These are phyloP conservation scores for Pleurozium schreberi DNA, from an alignment of 225 moss, liverwort and hornwort species.

Conservation along the genomic window DNA sequence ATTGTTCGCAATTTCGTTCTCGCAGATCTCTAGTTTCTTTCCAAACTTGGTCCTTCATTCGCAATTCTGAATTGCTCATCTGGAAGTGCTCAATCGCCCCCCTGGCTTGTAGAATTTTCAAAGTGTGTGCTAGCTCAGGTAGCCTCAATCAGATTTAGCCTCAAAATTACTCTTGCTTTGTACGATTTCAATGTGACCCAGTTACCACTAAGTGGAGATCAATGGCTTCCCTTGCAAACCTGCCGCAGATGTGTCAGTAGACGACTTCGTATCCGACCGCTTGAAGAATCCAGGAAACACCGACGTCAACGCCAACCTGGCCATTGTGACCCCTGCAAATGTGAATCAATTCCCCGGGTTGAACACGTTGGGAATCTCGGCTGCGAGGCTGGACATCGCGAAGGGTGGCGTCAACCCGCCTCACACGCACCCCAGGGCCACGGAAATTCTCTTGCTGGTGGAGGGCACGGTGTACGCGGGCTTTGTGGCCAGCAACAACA, in stretches of 20 bases:
- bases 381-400: neutral
- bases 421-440: neutral
- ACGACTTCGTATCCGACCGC: rapidly evolving
- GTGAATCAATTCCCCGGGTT: neutral
- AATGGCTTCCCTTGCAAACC: neutral
- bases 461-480: neutral
- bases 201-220: neutral
- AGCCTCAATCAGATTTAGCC: neutral
- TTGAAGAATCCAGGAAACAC: neutral
- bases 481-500: neutral
- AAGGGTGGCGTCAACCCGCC: neutral
- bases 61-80: neutral
- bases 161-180: neutral
- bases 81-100: neutral
- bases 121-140: neutral
- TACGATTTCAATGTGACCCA: too few species aligned
- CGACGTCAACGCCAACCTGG: neutral
- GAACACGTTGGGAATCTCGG: neutral
- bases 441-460: neutral
- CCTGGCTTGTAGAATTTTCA: neutral
- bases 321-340: neutral
- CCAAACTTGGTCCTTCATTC: neutral
- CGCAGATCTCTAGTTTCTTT: neutral
- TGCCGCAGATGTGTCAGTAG: neutral
- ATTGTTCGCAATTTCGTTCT: neutral